Base-by-base conservation (phyloP, 768 basidiomycete genomes). In the Panus rudis region DNA sequence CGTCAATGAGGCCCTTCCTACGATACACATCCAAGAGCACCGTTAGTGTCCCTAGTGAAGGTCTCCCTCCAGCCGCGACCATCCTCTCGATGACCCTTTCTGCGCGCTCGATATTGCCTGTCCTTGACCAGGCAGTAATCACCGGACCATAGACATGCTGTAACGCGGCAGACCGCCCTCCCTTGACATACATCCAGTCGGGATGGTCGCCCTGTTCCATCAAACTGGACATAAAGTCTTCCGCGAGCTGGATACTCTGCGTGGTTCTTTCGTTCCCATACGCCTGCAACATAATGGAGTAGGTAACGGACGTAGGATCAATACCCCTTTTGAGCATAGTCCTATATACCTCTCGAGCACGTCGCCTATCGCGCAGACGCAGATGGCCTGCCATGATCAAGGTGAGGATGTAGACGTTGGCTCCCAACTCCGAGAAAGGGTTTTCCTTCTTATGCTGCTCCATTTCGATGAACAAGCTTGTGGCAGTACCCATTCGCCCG, bases 331-430 rank as follows among this genome's bases (percentile, higher is more conserved):
- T 53, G 14, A 65, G 56, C 81, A 98, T 94, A 38, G 84, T 76
- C 19, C 81, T 73, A 54, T 86, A 84, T 4, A 87, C 67, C 14
- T 60, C 69, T 64, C 70, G 78, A 2, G 92, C 91, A 34, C 65
- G 65, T 4, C 55, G 50, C 40, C 65, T 68, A 24, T 83, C 64
- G 3, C 76, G 73, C 2, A 53, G 50, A 14, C 77, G 75, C 42
- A 94, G 65, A 58, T 79, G 84, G 0, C 81, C 84, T 6, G 74
- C 69, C 70, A 92, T 81, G 57, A 94, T 63, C 55, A 84, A 79
- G 20, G 87, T 87, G 47, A 88, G 68, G 33, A 80, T 65, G 55
- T 79, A 81, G 27, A 72, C 66, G 47, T 75, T 77, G 47, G 81
- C 58, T 27, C 65, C 60, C 14, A 76, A 49, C 34, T 61, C 54